Evolutionary conservation across 768 basidiomycete genomes (phyloP).

Genomic region (Roridomyces roridus): DNA sequence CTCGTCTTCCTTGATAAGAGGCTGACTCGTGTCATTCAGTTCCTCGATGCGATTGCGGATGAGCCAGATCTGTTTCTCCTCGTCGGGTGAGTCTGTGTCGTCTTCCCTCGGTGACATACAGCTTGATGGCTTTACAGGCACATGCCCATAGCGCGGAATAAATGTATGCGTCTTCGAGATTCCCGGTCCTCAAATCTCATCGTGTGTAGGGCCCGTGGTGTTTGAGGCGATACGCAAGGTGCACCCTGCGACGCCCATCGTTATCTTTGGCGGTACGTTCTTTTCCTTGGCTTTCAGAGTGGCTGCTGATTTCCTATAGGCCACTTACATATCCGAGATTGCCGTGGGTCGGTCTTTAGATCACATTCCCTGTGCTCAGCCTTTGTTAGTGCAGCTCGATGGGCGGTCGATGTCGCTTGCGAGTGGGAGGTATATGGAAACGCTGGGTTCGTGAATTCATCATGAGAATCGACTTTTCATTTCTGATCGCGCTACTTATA

Average conservation of each 20-base stretch:
- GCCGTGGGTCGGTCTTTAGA: conserved; percentile 50
- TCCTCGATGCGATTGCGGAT: conserved; percentile 77
- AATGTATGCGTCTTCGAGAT: conserved; percentile 51
- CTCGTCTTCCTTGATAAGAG: background rate
- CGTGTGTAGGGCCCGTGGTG: conserved; percentile 65
- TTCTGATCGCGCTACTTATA: too few species aligned
- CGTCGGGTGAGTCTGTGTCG: conserved; percentile 41
- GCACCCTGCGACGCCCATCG: conserved; percentile 76
- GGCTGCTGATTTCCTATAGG: conserved; percentile 37
- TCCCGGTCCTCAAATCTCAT: background rate
- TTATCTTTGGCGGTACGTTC: conserved; percentile 67
- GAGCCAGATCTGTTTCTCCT: conserved; percentile 86
- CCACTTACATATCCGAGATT: conserved; percentile 83
- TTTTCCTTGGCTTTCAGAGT: background rate
- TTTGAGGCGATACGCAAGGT: conserved; percentile 74
- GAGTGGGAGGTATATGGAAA: conserved; percentile 94
- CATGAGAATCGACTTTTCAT: too few species aligned
- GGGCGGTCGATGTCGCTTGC: conserved; percentile 78
- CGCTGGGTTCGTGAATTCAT: conserved; percentile 61
- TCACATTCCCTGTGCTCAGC: background rate
- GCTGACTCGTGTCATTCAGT: conserved; percentile 46
- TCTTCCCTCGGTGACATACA: background rate
- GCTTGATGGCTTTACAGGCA: conserved; percentile 43
- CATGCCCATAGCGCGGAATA: conserved; percentile 77
- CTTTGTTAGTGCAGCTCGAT: conserved; percentile 62